Evolutionary conservation across 2,329 filamentous ascomycete genomes (phyloP).

Genomic region (Gaeumannomyces tritici): DNA sequence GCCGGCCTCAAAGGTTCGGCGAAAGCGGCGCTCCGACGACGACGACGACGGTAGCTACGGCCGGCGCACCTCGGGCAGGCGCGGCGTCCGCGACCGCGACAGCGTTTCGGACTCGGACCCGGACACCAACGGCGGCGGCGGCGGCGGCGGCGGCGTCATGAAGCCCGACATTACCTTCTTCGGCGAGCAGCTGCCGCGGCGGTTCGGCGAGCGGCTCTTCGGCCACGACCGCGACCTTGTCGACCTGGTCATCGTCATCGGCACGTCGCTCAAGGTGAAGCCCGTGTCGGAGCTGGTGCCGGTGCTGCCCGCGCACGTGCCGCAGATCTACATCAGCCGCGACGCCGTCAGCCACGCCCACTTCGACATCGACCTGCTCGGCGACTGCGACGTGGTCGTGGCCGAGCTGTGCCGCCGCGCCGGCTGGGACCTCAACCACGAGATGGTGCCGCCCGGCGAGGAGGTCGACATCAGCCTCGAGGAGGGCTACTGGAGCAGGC

Average conservation of each 20-base stretch:
- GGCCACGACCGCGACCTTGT: constrained; percentile 69
- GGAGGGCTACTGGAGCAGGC: constrained; percentile 34
- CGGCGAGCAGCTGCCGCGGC: constrained; percentile 76
- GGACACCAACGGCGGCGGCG: constrained; percentile 57
- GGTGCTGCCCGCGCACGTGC: constrained; percentile 67
- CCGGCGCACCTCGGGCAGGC: constrained; percentile 1
- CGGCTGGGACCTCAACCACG: constrained; percentile 71
- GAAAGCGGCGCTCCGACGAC: constrained; percentile 8
- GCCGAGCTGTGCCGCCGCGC: constrained; percentile 74
- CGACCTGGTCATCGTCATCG: constrained; percentile 91
- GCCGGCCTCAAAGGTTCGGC: constrained; percentile 3
- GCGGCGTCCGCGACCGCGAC: constrained; percentile 24
- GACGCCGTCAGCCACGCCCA: constrained; percentile 81
- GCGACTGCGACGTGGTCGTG: constrained; percentile 87
- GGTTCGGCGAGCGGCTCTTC: constrained; percentile 74
- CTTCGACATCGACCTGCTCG: constrained; percentile 94
- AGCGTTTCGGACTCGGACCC: constrained; percentile 38
- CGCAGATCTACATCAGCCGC: constrained; percentile 83
- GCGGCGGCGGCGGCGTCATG: constrained; percentile 71
- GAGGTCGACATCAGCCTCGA: constrained; percentile 43
- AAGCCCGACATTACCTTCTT: constrained; percentile 99
- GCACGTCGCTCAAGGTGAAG: constrained; percentile 90
- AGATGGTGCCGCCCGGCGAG: constrained; percentile 68
- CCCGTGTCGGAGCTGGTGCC: constrained; percentile 88
- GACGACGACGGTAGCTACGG: constrained; percentile 10